These are phyloP conservation scores for Clarireedia paspali DNA, from an alignment of 2,329 filamentous ascomycete species.

Conservation along the genomic window DNA sequence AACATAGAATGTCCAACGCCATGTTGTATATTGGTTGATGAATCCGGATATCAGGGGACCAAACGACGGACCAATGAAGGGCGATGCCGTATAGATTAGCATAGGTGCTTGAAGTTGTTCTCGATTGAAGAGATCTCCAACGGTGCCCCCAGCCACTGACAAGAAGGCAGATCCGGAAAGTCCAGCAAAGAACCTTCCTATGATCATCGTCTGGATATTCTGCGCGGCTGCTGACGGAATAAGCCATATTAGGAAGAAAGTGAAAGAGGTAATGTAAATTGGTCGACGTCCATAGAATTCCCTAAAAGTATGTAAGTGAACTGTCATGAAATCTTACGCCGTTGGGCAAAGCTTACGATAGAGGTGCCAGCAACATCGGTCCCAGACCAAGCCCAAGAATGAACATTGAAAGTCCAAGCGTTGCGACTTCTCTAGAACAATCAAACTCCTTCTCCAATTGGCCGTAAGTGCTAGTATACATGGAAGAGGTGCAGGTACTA, in stretches of 20 bases:
- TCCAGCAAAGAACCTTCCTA: slow-evolving; percentile 71
- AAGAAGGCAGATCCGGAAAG: slow-evolving; percentile 62
- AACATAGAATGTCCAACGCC: slow-evolving; percentile 81
- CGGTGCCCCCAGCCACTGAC: slow-evolving; percentile 74
- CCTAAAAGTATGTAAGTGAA: slow-evolving; percentile 11
- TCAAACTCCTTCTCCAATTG: slow-evolving; percentile 72
- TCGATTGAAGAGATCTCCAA: slow-evolving; percentile 68
- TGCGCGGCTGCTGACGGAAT: slow-evolving; percentile 74
- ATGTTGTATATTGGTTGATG: slow-evolving; percentile 67
- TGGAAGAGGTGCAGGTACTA: slow-evolving; percentile 77
- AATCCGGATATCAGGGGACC: slow-evolving; percentile 66
- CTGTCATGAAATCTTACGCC: not conserved
- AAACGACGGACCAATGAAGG: slow-evolving; percentile 54
- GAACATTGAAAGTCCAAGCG: slow-evolving; percentile 74
- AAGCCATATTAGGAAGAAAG: slow-evolving; percentile 69
- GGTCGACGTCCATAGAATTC: slow-evolving; percentile 75
- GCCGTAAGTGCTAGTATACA: slow-evolving; percentile 76
- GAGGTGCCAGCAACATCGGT: slow-evolving; percentile 47
- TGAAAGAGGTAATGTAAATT: slow-evolving; percentile 70
- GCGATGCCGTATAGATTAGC: slow-evolving; percentile 66
- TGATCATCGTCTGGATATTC: slow-evolving; percentile 74
- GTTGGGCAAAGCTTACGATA: slow-evolving; percentile 36
- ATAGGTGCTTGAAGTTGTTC: slow-evolving; percentile 70
- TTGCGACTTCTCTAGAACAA: slow-evolving; percentile 63
- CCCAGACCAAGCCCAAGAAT: slow-evolving; percentile 64